Base-by-base conservation (phyloP, 495 filamentous ascomycete species). In the Glutinoglossum americanum region DNA sequence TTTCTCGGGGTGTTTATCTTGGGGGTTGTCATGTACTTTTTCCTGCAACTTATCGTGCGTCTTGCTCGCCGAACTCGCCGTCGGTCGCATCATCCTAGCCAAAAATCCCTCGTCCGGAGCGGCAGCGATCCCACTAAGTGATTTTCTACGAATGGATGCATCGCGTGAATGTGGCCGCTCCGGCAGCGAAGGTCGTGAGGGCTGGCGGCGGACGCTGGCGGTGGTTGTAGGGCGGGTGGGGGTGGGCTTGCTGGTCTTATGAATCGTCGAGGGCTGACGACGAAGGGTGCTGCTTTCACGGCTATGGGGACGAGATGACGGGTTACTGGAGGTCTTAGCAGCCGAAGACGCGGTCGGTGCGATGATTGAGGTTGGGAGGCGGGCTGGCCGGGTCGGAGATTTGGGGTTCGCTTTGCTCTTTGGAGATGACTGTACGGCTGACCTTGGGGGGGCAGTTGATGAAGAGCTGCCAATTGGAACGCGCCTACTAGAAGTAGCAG, bases 61-160 rank as follows among this genome's bases (percentile, higher is more conserved):
- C 69, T 90, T 94, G 65, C 76, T 83, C 6, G 85, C 77, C 32
- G 83, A 89, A 58, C 79, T 79, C 25, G 84, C 79, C 9, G 89
- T 96, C 3, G 88, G 89, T 11, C 87, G 79, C 87, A 87, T 94
- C 89, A 96, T 94, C 58, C 89, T 74, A 8, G 85, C 86, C 17
- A 96, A 73, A 69, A 96, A 96, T 3, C 82, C 69, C 56, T 88
- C 83, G 63, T 85, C 81, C 1, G 82, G 73, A 0, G 78, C 59
- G 57, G 69, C 72, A 32, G 70, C 49, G 55, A 65, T 71, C 4
- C 51, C 64, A 39, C 37, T 39, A 17, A 39, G 9, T 35, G 67
- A 61, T 72, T 75, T 25, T 72, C 70, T 19, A 73, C 70, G 55
- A 64, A 68, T 1, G 72, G 68, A n/a, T 71, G 71, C 23, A 74